These are phyloP conservation scores for Metschnikowia peoriensis DNA, from an alignment of 805 yeast species.

Conservation along the genomic window DNA sequence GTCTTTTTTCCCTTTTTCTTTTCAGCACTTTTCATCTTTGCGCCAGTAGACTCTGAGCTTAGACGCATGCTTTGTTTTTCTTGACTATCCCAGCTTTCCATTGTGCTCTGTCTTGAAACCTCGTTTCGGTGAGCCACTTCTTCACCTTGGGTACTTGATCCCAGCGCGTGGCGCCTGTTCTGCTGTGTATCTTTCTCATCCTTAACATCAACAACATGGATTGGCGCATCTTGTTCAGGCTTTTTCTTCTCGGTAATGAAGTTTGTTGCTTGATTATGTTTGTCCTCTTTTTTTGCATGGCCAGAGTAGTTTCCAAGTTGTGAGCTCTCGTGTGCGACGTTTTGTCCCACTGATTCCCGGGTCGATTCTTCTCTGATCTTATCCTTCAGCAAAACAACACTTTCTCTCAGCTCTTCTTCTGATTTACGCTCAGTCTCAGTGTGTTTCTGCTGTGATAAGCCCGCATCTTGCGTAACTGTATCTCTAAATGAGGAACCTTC, in stretches of 20 bases:
- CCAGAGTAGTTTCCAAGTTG: no score
- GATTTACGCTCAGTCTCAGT: neutral
- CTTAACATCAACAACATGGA: neutral
- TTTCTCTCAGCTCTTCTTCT: neutral
- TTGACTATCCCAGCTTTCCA: neutral
- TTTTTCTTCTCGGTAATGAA: neutral
- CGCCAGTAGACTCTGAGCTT: neutral
- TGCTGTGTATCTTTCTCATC: neutral
- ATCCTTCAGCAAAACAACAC: neutral
- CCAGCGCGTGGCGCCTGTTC: neutral
- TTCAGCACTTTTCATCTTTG: constrained; percentile 5
- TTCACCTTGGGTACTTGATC: neutral
- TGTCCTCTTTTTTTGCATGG: neutral
- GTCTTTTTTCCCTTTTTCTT: constrained; percentile 34
- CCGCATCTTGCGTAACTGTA: neutral
- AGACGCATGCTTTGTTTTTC: constrained; percentile 15
- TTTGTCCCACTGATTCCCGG: no score
- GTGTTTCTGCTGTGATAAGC: neutral
- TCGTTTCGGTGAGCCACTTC: neutral
- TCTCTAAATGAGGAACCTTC: constrained; percentile 3
- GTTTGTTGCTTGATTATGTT: neutral
- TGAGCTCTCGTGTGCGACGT: no score
- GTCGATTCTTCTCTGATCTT: no score
- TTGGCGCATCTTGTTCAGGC: neutral
- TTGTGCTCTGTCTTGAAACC: neutral